phyloP scores from a whole-genome alignment of 1,284 basidiomycete genomes.

The Cryptococcus jaspeensis region DNA sequence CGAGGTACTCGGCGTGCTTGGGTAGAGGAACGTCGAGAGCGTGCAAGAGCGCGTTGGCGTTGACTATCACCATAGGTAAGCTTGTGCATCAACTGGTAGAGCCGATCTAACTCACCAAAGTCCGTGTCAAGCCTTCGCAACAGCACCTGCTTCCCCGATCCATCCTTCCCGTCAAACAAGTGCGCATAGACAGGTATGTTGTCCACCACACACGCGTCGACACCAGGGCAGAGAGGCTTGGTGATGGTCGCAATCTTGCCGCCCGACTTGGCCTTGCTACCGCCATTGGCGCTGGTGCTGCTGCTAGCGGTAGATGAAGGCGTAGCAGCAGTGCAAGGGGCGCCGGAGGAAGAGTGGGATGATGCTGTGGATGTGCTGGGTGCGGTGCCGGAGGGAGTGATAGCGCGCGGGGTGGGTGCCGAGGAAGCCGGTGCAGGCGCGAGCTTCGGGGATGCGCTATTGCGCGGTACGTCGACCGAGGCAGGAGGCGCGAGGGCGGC shows the following conservation, averaged over 20 bases:
- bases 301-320: constrained; percentile 2
- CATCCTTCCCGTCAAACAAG: constrained; percentile 24
- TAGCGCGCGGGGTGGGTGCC: constrained; percentile 1
- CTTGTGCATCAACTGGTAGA: no score
- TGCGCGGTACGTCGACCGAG: not conserved
- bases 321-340: not conserved
- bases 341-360: not conserved
- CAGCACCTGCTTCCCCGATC: constrained; percentile 25
- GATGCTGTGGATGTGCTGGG: constrained; percentile 5
- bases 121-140: constrained; percentile 44
- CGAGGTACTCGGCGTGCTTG: constrained; percentile 30
- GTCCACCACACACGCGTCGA: constrained; percentile 45
- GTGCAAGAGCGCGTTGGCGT: constrained; percentile 39
- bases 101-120: constrained; percentile 31
- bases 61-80: constrained; percentile 25
- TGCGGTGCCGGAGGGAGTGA: not conserved
- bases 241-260: constrained; percentile 23
- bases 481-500: not conserved
- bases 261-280: constrained; percentile 5
- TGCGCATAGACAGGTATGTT: constrained; percentile 47
- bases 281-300: constrained; percentile 3
- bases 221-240: constrained; percentile 39
- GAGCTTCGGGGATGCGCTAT: not conserved
- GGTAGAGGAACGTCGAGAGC: constrained; percentile 33
- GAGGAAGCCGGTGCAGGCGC: constrained; percentile 6